Evolutionary conservation across 345 rosid species (phyloP).

Genomic region (Triadica sebifera): DNA sequence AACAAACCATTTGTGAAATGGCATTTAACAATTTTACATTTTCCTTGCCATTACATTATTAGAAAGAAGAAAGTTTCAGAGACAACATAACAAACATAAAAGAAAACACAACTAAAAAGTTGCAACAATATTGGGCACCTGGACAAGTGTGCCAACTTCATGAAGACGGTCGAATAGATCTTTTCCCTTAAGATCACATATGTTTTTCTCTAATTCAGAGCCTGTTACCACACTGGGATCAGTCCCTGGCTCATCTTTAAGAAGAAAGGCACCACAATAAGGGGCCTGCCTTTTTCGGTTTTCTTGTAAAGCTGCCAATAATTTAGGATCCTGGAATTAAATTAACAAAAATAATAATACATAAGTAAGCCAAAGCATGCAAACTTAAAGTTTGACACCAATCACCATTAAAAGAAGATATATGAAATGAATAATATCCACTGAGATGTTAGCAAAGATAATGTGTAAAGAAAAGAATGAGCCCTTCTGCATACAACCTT

Average conservation of each 20-base stretch:
- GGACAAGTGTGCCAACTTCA: slow-evolving; percentile 97
- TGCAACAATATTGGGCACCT: slow-evolving; percentile 43
- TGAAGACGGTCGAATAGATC: slow-evolving; percentile 74
- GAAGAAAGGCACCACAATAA: slow-evolving; percentile 94
- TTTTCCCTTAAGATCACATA: slow-evolving; percentile 73
- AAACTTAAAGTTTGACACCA: slow-evolving; percentile 1
- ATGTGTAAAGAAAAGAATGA: background rate
- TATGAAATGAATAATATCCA: background rate
- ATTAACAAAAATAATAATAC: background rate
- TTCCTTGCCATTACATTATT: background rate
- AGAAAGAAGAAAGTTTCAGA: background rate
- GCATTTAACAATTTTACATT: background rate
- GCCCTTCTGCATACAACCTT: background rate
- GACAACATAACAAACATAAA: background rate
- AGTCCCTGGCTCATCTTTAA: slow-evolving; percentile 76
- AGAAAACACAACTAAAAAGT: slow-evolving; percentile 11
- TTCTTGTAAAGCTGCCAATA: slow-evolving; percentile 93
- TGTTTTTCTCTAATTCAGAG: slow-evolving; percentile 67
- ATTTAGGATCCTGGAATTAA: slow-evolving; percentile 72
- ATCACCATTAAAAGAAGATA: background rate
- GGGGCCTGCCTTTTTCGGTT: slow-evolving; percentile 92
- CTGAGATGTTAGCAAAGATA: background rate
- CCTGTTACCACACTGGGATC: slow-evolving; percentile 61
- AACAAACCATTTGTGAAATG: slow-evolving; percentile 19
- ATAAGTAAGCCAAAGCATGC: background rate